Conservation (phyloP, 768 basidiomycete species). For the Lactarius hatsudake region DNA sequence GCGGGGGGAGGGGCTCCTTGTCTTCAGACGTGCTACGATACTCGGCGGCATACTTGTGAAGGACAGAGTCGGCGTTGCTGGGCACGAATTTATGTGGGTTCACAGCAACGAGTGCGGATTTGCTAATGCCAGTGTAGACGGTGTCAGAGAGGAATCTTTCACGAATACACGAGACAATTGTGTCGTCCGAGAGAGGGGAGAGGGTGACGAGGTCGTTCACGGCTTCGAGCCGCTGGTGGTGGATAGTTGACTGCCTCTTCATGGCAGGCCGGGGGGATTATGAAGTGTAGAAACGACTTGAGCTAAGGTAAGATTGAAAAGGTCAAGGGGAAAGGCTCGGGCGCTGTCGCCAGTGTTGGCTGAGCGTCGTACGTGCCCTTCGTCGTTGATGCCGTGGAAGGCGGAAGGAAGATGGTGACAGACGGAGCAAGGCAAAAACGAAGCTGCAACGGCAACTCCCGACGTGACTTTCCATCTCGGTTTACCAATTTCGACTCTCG, state of each 20-base stretch:
- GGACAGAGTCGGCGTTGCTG: constrained; percentile 76
- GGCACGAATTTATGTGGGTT: constrained; percentile 92
- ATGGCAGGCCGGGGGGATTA: constrained; percentile 28
- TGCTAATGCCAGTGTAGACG: constrained; percentile 74
- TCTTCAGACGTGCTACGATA: constrained; percentile 72
- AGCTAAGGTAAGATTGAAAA: constrained; percentile 1
- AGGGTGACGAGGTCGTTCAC: constrained; percentile 68
- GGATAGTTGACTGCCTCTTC: constrained; percentile 48
- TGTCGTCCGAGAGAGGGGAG: constrained; percentile 72
- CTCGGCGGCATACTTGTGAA: constrained; percentile 84
- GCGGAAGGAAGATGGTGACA: not conserved
- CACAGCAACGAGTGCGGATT: constrained; percentile 74
- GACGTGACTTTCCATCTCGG: not conserved
- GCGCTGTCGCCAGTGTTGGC: constrained; percentile 1
- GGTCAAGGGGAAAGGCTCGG: not conserved
- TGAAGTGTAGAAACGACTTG: constrained; percentile 15
- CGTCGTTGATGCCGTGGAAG: constrained; percentile 18
- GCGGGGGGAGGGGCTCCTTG: constrained; percentile 66
- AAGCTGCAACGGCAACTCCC: constrained; percentile 16
- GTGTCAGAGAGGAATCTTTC: constrained; percentile 84
- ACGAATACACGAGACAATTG: constrained; percentile 79
- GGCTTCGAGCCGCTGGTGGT: constrained; percentile 70
- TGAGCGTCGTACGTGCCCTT: not conserved
- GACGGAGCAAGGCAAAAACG: not conserved
- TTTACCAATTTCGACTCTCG: too few species aligned